Base-by-base conservation (phyloP, 345 rosid genomes). In the Eucalyptus regnans region DNA sequence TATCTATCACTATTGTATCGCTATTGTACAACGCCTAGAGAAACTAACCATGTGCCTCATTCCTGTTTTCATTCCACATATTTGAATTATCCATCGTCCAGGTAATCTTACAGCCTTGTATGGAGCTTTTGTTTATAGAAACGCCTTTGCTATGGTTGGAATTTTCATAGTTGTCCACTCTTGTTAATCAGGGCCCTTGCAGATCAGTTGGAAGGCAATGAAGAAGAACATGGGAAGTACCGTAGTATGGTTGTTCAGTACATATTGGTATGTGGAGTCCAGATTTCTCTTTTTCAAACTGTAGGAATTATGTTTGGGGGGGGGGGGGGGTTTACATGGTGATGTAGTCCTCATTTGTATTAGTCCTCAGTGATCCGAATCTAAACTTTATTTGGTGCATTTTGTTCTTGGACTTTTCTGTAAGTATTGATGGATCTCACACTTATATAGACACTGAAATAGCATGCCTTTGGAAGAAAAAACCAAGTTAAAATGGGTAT, bases 121-220 rank as follows among this genome's bases (percentile, higher is more conserved):
- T 37, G 83, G 81, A 37, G 15, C 83, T 37, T 17, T 20, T 87
- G 50, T 33, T 58, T 14, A 41, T 41, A 17, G 31, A 46, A 46
- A 37, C 0, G 50, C 52, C 52, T 27, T 41, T 46, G 25, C 46
- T 87, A 20, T 25, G 79, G 29, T 89, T 54, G 90, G 87, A 50
- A 44, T 87, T 68, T 90, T 91, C 60, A 90, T 76, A 37, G 92
- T 88, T 92, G 88, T 88, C 91, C 88, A 91, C 87, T 87, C 87
- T 86, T 90, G 76, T 87, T 91, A 88, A 91, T 90, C 94, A 97
- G 99, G 93, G 95, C 98, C 86, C 90, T 97, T 88, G 98, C 99
- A 13, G 98, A 96, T 93, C 99, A 97, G 92, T 92, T 97, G 89
- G 96, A 94, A 92, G 99, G 99, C 87, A 92, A 92, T 62, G 98